Percentiles rank a stretch among this genome's conserved stretches.
phyloP scores from a whole-genome alignment of 306 rosid species.

The Dryas drummondii region DNA sequence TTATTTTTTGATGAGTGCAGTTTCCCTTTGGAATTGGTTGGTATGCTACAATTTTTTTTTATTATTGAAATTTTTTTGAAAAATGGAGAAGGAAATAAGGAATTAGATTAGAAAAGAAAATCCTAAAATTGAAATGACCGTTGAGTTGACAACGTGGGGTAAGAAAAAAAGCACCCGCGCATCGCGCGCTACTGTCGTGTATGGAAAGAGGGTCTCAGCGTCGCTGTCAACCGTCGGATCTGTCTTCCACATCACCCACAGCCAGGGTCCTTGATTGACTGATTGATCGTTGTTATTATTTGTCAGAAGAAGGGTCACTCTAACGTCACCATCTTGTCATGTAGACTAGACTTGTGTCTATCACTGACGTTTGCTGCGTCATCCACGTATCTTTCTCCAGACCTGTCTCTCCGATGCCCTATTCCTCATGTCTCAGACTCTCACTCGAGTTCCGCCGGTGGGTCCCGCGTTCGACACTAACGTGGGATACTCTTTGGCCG shows the following conservation, averaged over 20 bases:
- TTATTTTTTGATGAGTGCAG: neutral
- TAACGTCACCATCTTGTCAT: constrained; percentile 34
- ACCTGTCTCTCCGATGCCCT: constrained; percentile 12
- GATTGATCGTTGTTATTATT: constrained; percentile 18
- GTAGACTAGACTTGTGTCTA: constrained; percentile 33
- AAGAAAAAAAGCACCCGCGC: constrained; percentile 58
- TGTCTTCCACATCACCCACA: constrained; percentile 32
- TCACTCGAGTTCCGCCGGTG: neutral
- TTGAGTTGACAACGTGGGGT: constrained; percentile 2
- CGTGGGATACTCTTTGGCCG: neutral
- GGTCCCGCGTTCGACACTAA: neutral
- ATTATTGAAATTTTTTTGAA: neutral
- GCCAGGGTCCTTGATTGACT: neutral
- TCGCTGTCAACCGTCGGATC: constrained; percentile 45
- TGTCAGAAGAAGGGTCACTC: constrained; percentile 18
- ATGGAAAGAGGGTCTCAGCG: neutral
- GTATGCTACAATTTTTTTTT: too few species aligned
- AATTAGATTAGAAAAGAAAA: neutral
- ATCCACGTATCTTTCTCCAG: constrained; percentile 27
- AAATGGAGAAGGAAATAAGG: neutral
- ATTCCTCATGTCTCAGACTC: neutral
- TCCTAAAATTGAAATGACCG: neutral
- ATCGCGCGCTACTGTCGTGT: constrained; percentile 63
- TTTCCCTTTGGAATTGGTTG: too few species aligned
- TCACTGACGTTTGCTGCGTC: constrained; percentile 28